Evolutionary conservation across 1,284 basidiomycete genomes (phyloP), one percentile per base, ranked within the genome.

Genomic region (Leccinum fuscescens): DNA sequence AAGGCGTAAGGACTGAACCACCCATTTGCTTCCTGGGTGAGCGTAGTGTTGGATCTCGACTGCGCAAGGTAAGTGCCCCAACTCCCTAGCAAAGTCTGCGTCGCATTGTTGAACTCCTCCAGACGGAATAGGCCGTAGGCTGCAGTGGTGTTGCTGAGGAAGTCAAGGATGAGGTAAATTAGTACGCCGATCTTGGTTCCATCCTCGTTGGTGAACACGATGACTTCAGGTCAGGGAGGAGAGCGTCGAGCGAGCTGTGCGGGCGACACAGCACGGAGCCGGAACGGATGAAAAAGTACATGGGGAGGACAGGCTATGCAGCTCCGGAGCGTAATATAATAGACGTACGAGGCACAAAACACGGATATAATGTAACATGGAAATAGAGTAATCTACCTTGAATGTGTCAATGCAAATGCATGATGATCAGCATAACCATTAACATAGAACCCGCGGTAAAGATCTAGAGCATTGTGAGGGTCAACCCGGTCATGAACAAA

Each of bases 71-170:
- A 58, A 1, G 0, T 12, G 12, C 54, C 50, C 64, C 63, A 64
- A 0, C 15, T 2, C 9, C 46, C 3, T 50, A 64, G 29, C 44
- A 64, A 35, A 1, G 6, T 20, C 54, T 67, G 62, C 15, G 73
- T 51, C 17, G 68, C 67, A 3, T 22, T 50, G 49, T 76, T 76
- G 56, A 64, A 66, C 12, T 11, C 31, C 12, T 20, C 31, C 44
- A 50, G 55, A 53, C 58, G 62, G 57, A 70, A 66, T 11, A 69
- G 53, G 46, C 56, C 66, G 37, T 64, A 66, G 1, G 42, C 67
- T 2, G 65, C 66, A 22, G 48, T 0, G 1, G 68, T 68, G 57
- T 70, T 70, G 42, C 62, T 60, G 44, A 68, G 65, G 4, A 64
- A 31, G 53, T 69, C 67, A 22, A 69, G 55, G 29, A 69, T 17